phyloP scores from a whole-genome alignment of 164 flowering plant species.

The Litsea cubeba region DNA sequence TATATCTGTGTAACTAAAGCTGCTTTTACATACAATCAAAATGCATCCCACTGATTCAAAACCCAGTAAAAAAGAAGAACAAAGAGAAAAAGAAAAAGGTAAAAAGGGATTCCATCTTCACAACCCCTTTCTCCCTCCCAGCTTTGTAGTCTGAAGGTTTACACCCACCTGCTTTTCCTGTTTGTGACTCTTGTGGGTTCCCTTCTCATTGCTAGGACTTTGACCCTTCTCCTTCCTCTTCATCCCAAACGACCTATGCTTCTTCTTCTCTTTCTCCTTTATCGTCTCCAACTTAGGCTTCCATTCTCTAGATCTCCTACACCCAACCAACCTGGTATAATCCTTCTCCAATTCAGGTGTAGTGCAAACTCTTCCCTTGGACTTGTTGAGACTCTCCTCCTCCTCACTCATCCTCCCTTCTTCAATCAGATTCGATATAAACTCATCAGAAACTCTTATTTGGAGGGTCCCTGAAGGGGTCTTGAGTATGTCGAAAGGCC shows the following conservation, averaged over 20 bases:
- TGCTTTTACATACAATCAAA: constrained; percentile 4
- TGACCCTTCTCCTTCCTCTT: constrained; percentile 14
- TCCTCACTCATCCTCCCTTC: constrained; percentile 8
- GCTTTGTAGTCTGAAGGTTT: background rate
- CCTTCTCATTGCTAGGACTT: background rate
- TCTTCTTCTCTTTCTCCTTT: constrained; percentile 24
- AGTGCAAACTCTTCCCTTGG: constrained; percentile 33
- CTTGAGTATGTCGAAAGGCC: constrained; percentile 47
- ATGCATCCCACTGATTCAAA: background rate
- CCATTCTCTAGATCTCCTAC: constrained; percentile 33
- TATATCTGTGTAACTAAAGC: constrained; percentile 1
- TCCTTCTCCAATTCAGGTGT: constrained; percentile 53
- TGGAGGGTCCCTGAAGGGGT: constrained; percentile 41
- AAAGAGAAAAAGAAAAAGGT: background rate
- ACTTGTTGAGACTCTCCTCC: background rate
- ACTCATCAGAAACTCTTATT: constrained; percentile 61
- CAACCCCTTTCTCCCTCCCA: background rate
- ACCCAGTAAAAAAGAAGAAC: background rate
- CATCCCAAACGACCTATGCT: constrained; percentile 16
- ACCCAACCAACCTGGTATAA: constrained; percentile 46
- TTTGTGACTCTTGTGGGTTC: background rate
- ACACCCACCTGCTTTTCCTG: background rate
- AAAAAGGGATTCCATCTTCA: background rate
- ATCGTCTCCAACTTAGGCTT: constrained; percentile 63
- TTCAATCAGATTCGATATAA: constrained; percentile 37